Base-by-base conservation (phyloP, 2,329 filamentous ascomycete species). In the Aspergillus sp. region DNA sequence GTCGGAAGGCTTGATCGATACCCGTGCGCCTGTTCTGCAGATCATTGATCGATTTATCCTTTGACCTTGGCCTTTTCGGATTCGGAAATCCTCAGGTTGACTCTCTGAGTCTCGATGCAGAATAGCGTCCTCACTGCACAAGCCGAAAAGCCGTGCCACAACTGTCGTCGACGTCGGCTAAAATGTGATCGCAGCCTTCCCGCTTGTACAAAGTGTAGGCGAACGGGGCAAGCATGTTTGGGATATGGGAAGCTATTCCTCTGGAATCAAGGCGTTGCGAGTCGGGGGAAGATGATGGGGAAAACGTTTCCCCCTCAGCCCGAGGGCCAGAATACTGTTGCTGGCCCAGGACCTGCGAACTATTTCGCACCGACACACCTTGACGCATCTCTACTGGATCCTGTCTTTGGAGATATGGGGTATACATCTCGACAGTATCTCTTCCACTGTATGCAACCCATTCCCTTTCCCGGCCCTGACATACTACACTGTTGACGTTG, bases 201-300 rank as follows among this genome's bases (percentile, higher is more conserved):
- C 0, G 7, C 15, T 0, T 65, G 63, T 19, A 15, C 22, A 1
- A 63, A 60, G 43, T 65, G 61, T 45, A 9, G n/a, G 3, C 9
- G 22, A 6, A 30, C 49, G 15, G 54, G 57, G 1, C 34, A 59
- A 13, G 63, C 63, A 46, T 65, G 61, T 30, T 58, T 60, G 3
- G 63, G 63, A 7, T 65, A 65, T 25, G 63, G 54, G 22, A 61
- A 57, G 41, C 38, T 63, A 6, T 52, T 65, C n/a, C 28, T 62
- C 11, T 65, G 63, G 61, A 61, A 59, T 17, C 11, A 61, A 7
- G 63, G 63, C 4, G 54, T 65, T 6, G 61, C 63, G 1, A 65
- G 63, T 46, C 47, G 63, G 38, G 63, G 63, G 13, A 65, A 61
- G 55, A 63, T 63, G 63, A 63, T 62, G 63, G 63, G 61, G 4